Percentiles rank a stretch among this genome's conserved stretches.
Evolutionary conservation across 139 green algal species (phyloP).

Genomic region (Closterium sp.): DNA sequence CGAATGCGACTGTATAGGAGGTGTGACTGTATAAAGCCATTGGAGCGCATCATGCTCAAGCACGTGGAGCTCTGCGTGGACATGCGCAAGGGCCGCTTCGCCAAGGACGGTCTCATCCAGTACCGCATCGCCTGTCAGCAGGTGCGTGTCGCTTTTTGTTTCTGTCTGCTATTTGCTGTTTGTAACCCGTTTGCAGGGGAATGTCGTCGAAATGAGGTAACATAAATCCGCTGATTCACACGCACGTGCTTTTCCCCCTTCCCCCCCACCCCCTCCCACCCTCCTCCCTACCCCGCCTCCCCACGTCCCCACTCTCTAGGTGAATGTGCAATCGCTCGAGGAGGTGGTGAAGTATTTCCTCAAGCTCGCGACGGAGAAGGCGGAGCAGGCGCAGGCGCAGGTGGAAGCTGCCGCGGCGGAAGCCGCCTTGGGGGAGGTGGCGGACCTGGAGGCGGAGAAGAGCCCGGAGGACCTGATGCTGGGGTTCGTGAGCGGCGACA

Average conservation of each 20-base stretch:
- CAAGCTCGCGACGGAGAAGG: slow-evolving; percentile 81
- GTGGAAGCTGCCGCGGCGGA: slow-evolving; percentile 40
- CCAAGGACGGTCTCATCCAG: slow-evolving; percentile 98
- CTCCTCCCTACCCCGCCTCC: neutral
- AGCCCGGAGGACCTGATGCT: slow-evolving; percentile 98
- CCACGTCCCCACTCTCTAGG: neutral
- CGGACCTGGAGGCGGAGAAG: slow-evolving; percentile 93
- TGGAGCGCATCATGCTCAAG: slow-evolving; percentile 86
- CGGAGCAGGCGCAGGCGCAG: slow-evolving; percentile 76
- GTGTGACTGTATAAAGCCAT: neutral
- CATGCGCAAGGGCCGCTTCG: slow-evolving; percentile 75
- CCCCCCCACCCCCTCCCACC: too few species aligned
- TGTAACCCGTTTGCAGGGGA: too few species aligned
- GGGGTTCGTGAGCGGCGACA: slow-evolving; percentile 90
- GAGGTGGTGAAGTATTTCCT: slow-evolving; percentile 98
- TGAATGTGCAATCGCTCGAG: slow-evolving; percentile 94
- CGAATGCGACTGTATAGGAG: neutral
- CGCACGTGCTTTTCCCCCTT: neutral
- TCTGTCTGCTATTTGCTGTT: too few species aligned
- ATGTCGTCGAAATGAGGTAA: too few species aligned
- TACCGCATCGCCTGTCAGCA: slow-evolving; percentile 96
- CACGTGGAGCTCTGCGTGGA: slow-evolving; percentile 74
- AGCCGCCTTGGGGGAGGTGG: slow-evolving; percentile 71
- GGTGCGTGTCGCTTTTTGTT: slow-evolving; percentile 50
- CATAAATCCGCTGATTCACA: neutral